Conservation (phyloP, 257 asterid species). For the Solanum chaucha region DNA sequence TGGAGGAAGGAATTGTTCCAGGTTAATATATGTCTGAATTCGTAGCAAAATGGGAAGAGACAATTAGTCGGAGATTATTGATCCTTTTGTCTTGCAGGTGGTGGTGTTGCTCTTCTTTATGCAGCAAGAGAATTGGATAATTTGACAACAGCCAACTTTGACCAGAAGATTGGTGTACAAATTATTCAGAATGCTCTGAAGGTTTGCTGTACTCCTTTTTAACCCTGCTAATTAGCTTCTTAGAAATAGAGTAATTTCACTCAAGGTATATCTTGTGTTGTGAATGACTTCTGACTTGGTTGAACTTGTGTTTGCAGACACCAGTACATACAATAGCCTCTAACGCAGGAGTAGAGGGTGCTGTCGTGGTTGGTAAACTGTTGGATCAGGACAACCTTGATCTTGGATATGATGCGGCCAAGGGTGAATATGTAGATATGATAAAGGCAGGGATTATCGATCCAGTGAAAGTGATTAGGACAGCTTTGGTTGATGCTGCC, state of each 20-base stretch:
- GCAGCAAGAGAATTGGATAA: conserved; percentile 78
- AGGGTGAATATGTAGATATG: conserved; percentile 95
- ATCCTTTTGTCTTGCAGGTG: conserved; percentile 30
- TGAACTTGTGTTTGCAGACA: conserved; percentile 27
- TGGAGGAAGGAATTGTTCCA: conserved; percentile 93
- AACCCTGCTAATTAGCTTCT: background rate
- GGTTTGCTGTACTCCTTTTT: conserved; percentile 20
- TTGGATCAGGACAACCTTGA: conserved; percentile 79
- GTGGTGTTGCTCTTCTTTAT: conserved; percentile 83
- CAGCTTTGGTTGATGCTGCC: conserved; percentile 94
- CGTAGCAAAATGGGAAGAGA: background rate
- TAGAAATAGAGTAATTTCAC: background rate
- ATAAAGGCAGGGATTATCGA: conserved; percentile 80
- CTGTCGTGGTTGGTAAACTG: conserved; percentile 87
- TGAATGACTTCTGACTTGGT: background rate
- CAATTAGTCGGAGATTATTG: background rate
- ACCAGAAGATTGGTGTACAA: conserved; percentile 87
- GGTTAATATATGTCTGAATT: conserved; percentile 18
- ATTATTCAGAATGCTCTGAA: conserved; percentile 87
- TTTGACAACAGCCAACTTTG: conserved; percentile 71
- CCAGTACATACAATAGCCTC: conserved; percentile 76
- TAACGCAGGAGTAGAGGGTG: conserved; percentile 97
- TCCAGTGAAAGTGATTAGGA: conserved; percentile 82
- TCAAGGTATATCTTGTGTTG: background rate
- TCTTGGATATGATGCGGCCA: conserved; percentile 94